Conservation (phyloP, 78 protist genomes). For the Salpingoeca rosetta region DNA sequence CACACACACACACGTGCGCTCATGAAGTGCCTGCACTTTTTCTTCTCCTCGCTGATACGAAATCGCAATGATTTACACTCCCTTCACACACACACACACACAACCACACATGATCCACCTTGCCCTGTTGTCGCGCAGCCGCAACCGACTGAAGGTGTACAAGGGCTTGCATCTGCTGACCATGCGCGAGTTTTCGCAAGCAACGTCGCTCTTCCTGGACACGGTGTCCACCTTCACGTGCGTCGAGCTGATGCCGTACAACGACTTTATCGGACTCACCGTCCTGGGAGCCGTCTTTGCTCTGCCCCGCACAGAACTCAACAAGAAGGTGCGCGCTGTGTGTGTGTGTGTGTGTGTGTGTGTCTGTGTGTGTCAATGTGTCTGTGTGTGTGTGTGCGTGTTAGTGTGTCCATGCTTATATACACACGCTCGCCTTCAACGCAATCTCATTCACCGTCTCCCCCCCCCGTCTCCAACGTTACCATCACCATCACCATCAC, state of each 20-base stretch:
- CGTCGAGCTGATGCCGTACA: conserved; percentile 56
- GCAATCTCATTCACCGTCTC: background rate
- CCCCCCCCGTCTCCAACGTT: background rate
- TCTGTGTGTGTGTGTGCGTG: too few species aligned
- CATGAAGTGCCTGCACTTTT: too few species aligned
- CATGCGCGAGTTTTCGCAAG: conserved; percentile 68
- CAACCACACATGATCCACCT: background rate
- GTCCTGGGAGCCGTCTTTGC: conserved; percentile 53
- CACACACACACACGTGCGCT: too few species aligned
- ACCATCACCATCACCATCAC: background rate
- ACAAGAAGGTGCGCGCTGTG: conserved; percentile 37
- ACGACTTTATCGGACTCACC: conserved; percentile 63
- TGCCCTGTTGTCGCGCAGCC: background rate
- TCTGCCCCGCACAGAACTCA: conserved; percentile 54
- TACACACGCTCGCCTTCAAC: background rate
- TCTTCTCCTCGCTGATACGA: background rate
- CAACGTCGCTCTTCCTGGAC: conserved; percentile 68
- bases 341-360: background rate
- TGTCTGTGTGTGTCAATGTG: background rate
- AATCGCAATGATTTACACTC: too few species aligned
- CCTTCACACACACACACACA: too few species aligned
- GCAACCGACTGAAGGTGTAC: conserved; percentile 90
- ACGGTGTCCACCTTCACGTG: conserved; percentile 71
- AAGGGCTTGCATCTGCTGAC: conserved; percentile 65
- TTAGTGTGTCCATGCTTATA: too few species aligned